phyloP scores from a whole-genome alignment of 2,329 filamentous ascomycete species.

The Coniella vitis region DNA sequence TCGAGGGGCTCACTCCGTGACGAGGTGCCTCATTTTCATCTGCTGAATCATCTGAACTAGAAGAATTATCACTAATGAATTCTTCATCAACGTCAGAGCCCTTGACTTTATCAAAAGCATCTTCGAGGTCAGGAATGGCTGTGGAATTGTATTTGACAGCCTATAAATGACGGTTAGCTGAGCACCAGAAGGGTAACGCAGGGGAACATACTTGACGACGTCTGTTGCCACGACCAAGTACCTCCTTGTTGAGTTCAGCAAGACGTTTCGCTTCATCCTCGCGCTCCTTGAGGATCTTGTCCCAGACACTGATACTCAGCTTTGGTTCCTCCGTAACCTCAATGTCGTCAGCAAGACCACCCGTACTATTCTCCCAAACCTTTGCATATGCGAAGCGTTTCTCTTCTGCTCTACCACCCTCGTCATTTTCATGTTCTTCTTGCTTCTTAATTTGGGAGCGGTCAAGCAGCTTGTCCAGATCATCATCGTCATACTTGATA shows the following conservation, averaged over 20 bases:
- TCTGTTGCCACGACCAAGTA: conserved; percentile 80
- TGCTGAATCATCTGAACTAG: conserved; percentile 5
- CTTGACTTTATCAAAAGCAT: conserved; percentile 1
- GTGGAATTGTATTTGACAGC: conserved; percentile 14
- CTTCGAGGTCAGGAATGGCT: conserved; percentile 8
- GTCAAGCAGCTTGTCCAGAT: conserved; percentile 88
- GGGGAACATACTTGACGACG: conserved; percentile 46
- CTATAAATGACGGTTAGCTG: conserved; percentile 5
- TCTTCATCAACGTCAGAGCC: conserved; percentile 15
- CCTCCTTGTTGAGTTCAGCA: conserved; percentile 59
- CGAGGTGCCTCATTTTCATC: conserved; percentile 7
- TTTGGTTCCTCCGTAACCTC: conserved; percentile 46
- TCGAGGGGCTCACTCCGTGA: conserved; percentile 6
- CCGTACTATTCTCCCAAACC: conserved; percentile 83
- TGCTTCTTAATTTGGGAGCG: conserved; percentile 74
- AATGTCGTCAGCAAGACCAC: conserved; percentile 57
- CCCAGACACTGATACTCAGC: conserved; percentile 72
- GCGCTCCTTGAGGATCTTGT: conserved; percentile 77
- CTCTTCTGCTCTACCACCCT: conserved; percentile 45
- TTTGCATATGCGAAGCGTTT: conserved; percentile 83
- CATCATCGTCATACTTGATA: conserved; percentile 73
- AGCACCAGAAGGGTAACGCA: background rate
- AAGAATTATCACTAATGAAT: conserved; percentile 14
- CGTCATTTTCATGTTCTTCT: conserved; percentile 50
- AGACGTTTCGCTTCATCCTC: conserved; percentile 72